These are phyloP conservation scores for Boletus mariae DNA, from an alignment of 1,284 basidiomycete species.

Conservation along the genomic window DNA sequence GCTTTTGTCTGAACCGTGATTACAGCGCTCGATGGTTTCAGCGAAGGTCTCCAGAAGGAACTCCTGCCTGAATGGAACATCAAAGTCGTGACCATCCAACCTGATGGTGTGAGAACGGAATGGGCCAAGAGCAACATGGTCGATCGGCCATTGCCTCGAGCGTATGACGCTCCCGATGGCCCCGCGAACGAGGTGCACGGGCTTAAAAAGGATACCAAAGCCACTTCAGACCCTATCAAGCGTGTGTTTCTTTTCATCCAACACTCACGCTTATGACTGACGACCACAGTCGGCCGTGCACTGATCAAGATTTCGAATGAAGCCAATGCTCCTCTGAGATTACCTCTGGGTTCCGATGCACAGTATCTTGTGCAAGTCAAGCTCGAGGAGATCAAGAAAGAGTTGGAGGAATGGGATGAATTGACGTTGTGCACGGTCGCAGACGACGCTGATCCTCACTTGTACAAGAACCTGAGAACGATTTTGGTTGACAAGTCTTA, in stretches of 20 bases:
- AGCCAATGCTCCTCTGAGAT: slow-evolving; percentile 20
- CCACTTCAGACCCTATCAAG: not conserved
- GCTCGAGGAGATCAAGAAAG: slow-evolving; percentile 16
- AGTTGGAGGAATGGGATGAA: slow-evolving; percentile 18
- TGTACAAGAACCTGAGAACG: not conserved
- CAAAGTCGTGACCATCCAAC: not conserved
- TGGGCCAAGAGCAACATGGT: slow-evolving; percentile 24
- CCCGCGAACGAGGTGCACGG: slow-evolving; percentile 15
- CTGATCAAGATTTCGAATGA: slow-evolving; percentile 19
- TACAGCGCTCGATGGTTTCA: slow-evolving; percentile 24
- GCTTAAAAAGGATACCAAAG: slow-evolving; percentile 4
- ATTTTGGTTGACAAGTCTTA: not conserved
- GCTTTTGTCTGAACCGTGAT: not conserved
- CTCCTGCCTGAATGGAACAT: slow-evolving; percentile 4
- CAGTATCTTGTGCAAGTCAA: slow-evolving; percentile 19
- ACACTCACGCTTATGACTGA: too few relatives aligned
- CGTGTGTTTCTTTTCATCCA: too few relatives aligned
- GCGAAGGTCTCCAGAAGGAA: slow-evolving; percentile 22
- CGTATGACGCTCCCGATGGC: slow-evolving; percentile 9
- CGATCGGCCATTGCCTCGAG: slow-evolving; percentile 14
- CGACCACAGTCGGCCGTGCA: slow-evolving; percentile 16
- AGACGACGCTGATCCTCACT: slow-evolving; percentile 12
- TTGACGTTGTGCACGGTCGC: slow-evolving; percentile 18
- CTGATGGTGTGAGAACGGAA: slow-evolving; percentile 12
- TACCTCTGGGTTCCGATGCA: slow-evolving; percentile 20